phyloP scores from a whole-genome alignment of 2,329 filamentous ascomycete genomes.

The Aspergillus ustus region DNA sequence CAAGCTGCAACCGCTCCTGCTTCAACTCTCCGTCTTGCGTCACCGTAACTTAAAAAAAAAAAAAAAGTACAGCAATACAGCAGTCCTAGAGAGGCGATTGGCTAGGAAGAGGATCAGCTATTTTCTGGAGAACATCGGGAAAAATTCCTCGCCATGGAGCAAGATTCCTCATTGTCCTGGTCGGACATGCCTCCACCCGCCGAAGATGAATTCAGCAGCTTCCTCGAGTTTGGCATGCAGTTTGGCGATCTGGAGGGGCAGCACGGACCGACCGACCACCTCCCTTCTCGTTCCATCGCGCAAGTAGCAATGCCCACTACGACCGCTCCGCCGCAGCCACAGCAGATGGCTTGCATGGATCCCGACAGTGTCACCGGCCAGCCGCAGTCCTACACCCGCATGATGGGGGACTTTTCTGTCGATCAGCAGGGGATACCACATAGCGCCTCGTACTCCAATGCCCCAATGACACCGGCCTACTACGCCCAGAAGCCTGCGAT shows the following conservation, averaged over 20 bases:
- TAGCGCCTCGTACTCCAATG: conserved; percentile 36
- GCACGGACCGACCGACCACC: conserved; percentile 42
- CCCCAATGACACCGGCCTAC: conserved; percentile 38
- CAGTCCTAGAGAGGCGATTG: neutral
- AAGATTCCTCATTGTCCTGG: conserved; percentile 34
- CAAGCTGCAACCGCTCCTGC: neutral
- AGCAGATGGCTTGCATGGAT: conserved; percentile 33
- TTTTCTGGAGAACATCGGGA: neutral
- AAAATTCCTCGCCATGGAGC: conserved; percentile 39
- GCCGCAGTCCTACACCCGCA: conserved; percentile 31
- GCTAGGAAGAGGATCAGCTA: neutral
- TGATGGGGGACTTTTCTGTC: conserved; percentile 44
- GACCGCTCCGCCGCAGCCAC: conserved; percentile 30
- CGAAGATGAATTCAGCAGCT: conserved; percentile 55
- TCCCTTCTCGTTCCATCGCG: conserved; percentile 38
- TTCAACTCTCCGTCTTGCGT: conserved; percentile 8
- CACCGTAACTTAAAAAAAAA: neutral
- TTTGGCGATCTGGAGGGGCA: conserved; percentile 49
- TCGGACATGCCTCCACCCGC: conserved; percentile 43
- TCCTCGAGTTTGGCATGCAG: conserved; percentile 54
- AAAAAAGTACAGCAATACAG: neutral
- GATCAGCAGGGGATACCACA: conserved; percentile 33
- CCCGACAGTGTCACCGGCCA: conserved; percentile 30
- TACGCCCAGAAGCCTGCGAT: conserved; percentile 37
- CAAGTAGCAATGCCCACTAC: conserved; percentile 41